Evolutionary conservation across 106 monocot species (phyloP).

Genomic region (Allium sativum): DNA sequence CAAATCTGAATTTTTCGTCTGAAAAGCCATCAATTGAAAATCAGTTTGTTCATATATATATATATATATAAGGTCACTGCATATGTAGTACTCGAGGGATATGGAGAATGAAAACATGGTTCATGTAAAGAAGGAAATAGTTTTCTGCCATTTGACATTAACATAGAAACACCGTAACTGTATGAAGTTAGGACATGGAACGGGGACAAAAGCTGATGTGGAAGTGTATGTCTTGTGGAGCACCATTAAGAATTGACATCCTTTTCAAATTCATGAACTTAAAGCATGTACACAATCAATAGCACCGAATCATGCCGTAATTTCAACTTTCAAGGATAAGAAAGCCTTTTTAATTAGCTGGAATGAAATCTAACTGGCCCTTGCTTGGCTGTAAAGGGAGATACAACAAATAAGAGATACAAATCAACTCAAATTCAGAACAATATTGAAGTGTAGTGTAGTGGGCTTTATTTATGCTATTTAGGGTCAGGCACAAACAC

Average conservation of each 20-base stretch:
- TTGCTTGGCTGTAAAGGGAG: conserved; percentile 4
- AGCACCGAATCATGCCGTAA: neutral
- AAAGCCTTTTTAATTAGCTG: neutral
- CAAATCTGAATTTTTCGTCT: too few relatives aligned
- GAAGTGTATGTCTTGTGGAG: neutral
- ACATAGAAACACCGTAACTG: neutral
- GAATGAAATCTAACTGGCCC: neutral
- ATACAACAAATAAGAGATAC: neutral
- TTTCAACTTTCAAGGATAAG: neutral
- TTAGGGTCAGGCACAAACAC: too few relatives aligned
- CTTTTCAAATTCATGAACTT: neutral
- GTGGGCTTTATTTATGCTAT: too few relatives aligned
- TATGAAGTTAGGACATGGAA: neutral
- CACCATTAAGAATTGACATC: neutral
- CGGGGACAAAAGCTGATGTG: neutral
- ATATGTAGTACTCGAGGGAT: neutral
- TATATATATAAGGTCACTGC: neutral
- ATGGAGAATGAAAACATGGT: neutral
- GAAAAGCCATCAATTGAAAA: neutral
- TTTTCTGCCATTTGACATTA: neutral
- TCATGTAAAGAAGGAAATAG: neutral
- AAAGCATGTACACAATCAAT: neutral
- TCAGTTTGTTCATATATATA: neutral
- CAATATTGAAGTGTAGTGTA: too few relatives aligned
- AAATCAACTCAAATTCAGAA: too few relatives aligned